Conservation (phyloP, 345 rosid species). For the Laguncularia racemosa region DNA sequence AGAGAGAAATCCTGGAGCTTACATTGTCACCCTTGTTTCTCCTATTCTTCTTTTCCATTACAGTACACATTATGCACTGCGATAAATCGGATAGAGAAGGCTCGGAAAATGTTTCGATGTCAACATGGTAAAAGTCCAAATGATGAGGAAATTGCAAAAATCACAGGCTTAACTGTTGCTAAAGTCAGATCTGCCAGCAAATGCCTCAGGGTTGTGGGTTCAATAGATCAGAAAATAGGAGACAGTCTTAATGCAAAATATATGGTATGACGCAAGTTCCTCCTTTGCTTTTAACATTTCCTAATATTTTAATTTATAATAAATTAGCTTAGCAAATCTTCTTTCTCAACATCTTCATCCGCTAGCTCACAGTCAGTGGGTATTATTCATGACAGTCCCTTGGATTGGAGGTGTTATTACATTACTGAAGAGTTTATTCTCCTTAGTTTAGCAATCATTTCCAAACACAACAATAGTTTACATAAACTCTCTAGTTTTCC, state of each 20-base stretch:
- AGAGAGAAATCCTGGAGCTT: constrained; percentile 6
- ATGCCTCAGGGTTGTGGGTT: constrained; percentile 72
- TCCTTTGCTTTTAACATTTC: background rate
- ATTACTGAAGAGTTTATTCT: too few relatives aligned
- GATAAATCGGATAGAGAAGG: constrained; percentile 53
- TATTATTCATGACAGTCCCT: too few relatives aligned
- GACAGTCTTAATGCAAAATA: constrained; percentile 37
- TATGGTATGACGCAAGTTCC: constrained; percentile 32
- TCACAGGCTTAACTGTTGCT: constrained; percentile 48
- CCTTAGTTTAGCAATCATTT: too few relatives aligned
- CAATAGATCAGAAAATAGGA: constrained; percentile 59
- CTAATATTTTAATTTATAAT: background rate
- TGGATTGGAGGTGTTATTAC: too few relatives aligned
- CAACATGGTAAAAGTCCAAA: constrained; percentile 47
- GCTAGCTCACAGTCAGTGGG: too few relatives aligned
- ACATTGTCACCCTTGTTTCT: constrained; percentile 2
- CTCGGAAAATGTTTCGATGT: constrained; percentile 43
- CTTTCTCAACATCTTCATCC: too few relatives aligned
- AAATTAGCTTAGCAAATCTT: too few relatives aligned
- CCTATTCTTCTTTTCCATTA: constrained; percentile 9
- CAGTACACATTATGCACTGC: constrained; percentile 43
- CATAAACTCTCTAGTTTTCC: too few relatives aligned
- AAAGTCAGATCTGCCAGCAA: constrained; percentile 62
- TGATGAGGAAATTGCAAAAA: constrained; percentile 54
- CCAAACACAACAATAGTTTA: too few relatives aligned